Evolutionary conservation across 257 asterid genomes (phyloP).

Genomic region (Phtheirospermum japonicum): DNA sequence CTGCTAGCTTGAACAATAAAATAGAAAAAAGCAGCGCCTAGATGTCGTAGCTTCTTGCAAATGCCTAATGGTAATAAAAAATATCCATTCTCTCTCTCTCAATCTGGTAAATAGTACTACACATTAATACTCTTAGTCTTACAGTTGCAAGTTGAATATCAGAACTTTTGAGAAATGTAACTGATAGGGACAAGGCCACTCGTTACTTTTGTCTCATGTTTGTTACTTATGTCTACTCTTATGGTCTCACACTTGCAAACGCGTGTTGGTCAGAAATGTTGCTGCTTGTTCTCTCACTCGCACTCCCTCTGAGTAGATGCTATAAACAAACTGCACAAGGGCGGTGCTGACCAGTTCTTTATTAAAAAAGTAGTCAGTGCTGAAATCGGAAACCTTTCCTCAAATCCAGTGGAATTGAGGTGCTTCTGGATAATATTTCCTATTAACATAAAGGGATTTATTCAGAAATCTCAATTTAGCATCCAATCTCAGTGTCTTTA

Average conservation of each 20-base stretch:
- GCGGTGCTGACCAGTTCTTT: not conserved
- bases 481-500: not conserved
- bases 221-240: not conserved
- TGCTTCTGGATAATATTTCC: not conserved
- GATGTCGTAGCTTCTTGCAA: too few species aligned
- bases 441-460: not conserved
- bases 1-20: conserved; percentile 3
- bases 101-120: too few species aligned
- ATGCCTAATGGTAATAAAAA: too few species aligned
- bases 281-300: not conserved
- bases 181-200: too few species aligned
- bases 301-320: not conserved
- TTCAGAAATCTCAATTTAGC: not conserved
- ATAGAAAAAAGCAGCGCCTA: not conserved
- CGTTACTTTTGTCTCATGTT: too few species aligned
- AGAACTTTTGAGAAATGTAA: too few species aligned
- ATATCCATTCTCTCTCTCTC: not conserved
- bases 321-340: not conserved
- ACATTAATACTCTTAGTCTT: too few species aligned
- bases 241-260: not conserved
- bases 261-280: not conserved
- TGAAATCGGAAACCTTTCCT: not conserved
- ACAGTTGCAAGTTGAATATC: too few species aligned
- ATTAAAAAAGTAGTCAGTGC: not conserved
- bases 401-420: not conserved